These are phyloP conservation scores for Logfia minima DNA, from an alignment of 129 eudicot species.

Conservation along the genomic window DNA sequence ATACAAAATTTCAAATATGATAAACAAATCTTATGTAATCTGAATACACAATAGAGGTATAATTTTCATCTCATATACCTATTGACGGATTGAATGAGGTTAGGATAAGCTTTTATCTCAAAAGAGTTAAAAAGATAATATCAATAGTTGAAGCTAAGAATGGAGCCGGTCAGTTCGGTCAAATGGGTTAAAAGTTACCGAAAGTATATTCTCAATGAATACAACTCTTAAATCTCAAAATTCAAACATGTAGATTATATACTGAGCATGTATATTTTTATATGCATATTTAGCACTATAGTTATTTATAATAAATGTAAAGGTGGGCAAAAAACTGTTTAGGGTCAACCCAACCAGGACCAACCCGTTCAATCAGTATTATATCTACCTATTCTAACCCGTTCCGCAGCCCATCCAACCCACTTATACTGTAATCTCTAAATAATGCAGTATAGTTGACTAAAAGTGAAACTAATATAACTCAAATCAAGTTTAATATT, in stretches of 20 bases:
- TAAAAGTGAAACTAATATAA: neutral
- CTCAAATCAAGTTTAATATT: neutral
- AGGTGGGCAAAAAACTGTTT: too few species aligned
- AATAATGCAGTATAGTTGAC: neutral
- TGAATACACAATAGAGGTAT: neutral
- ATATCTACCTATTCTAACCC: neutral
- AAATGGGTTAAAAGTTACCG: neutral
- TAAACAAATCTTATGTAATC: neutral
- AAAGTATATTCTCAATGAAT: neutral
- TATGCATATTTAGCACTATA: neutral
- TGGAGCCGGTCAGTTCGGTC: neutral
- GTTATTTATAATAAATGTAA: too few species aligned
- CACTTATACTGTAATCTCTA: neutral
- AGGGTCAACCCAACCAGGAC: neutral
- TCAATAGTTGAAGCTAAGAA: neutral
- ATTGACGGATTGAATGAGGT: neutral
- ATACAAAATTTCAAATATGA: neutral
- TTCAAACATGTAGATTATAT: neutral
- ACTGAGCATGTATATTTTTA: neutral
- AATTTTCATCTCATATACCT: neutral
- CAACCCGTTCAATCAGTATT: neutral
- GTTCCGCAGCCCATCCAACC: neutral
- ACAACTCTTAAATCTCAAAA: neutral
- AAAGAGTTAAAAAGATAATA: neutral
- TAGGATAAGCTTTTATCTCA: neutral